Percentiles rank a stretch among this genome's conserved stretches.
Evolutionary conservation across 129 eudicot species (phyloP).

Genomic region (Centella asiatica): DNA sequence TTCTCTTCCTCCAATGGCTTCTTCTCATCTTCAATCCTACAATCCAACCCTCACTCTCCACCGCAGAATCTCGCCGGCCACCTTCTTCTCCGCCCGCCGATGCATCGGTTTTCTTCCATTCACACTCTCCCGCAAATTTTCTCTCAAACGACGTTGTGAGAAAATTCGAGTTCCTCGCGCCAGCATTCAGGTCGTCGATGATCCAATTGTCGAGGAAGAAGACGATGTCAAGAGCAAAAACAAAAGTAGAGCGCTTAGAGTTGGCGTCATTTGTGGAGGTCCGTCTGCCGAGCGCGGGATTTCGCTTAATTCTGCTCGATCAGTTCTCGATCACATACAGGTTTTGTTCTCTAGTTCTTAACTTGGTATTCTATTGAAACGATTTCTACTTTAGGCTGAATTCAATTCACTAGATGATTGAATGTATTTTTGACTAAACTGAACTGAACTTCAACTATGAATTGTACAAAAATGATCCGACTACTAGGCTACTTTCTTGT

Average conservation of each 20-base stretch:
- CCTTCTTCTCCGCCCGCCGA: neutral
- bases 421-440: no score
- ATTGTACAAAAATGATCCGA: no score
- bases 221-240: constrained; percentile 18
- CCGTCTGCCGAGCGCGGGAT: constrained; percentile 95
- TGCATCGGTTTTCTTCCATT: constrained; percentile 5
- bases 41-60: constrained; percentile 17
- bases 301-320: constrained; percentile 85
- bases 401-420: no score
- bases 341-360: constrained; percentile 9
- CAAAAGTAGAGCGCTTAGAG: constrained; percentile 41
- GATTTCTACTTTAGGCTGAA: no score
- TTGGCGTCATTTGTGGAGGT: constrained; percentile 85
- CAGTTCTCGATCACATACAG: constrained; percentile 92
- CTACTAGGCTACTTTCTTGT: no score
- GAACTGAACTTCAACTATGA: no score
- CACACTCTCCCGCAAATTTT: neutral
- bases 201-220: constrained; percentile 14
- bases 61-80: constrained; percentile 2
- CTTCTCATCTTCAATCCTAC: constrained; percentile 12
- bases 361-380: neutral
- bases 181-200: constrained; percentile 23
- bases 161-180: constrained; percentile 18
- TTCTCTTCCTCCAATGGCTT: constrained; percentile 23
- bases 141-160: constrained; percentile 11